Base-by-base conservation (phyloP, 2,329 filamentous ascomycete species). In the Moelleriella libera region DNA sequence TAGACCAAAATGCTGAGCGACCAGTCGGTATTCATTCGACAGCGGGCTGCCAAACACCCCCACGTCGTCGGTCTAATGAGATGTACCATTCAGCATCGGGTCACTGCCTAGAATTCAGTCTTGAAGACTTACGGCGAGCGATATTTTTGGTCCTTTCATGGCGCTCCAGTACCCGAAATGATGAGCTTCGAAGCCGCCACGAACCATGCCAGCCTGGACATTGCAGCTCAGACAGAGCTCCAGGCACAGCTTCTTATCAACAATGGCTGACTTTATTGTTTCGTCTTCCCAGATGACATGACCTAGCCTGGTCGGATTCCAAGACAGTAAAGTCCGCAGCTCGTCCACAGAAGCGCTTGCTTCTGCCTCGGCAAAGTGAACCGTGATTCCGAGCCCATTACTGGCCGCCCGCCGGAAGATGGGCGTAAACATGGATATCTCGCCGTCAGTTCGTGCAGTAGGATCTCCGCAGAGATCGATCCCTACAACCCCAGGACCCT, bases 141-240 rank as follows among this genome's bases (percentile, higher is more conserved):
- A 77, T 43, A 90, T 72, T 4, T 75, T 71, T 45, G 75, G 77
- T 2, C 74, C 71, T 29, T 71, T 71, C 5, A 75, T 68, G 43
- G 68, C 66, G 64, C 66, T 72, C 86, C 86, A 92, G 57, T 78
- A 73, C 11, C 82, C 80, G 63, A 92, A 88, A 66, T 92, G 86
- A 62, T 92, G 86, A 45, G 79, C 79, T 49, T 73, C 69, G 51
- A 74, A 77, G 6, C 78, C 76, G 0, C 83, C 82, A 1, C 69
- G 65, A 45, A 83, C 80, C 78, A 92, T 80, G 53, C 78, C 80
- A 2, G 83, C 83, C 53, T 82, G 77, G 2, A 92, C 84, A 56
- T 92, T 92, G 62, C 86, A 90, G 53, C 81, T 87, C 51, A 92
- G 65, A 51, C 86, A 92, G 39, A 92, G 60, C 63, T 92, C 86